Percentiles rank a stretch among this genome's conserved stretches.
phyloP scores from a whole-genome alignment of 2,329 filamentous ascomycete genomes.

The Thermomyces lanuginosus region DNA sequence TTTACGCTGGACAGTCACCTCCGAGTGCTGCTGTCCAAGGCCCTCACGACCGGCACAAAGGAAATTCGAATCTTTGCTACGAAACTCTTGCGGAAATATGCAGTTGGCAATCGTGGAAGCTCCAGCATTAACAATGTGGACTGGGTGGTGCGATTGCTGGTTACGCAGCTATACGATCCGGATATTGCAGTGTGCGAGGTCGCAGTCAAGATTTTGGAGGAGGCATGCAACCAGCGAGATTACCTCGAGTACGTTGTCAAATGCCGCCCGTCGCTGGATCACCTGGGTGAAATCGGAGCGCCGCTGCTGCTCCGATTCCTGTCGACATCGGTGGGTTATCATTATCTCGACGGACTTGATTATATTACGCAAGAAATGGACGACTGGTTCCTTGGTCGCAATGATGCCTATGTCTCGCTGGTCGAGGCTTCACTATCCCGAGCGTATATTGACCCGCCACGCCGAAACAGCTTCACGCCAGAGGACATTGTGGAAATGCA shows the following conservation, averaged over 20 bases:
- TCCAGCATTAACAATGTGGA: slow-evolving; percentile 51
- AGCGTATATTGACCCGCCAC: slow-evolving; percentile 47
- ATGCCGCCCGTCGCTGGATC: slow-evolving; percentile 83
- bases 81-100: slow-evolving; percentile 72
- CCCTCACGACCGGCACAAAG: slow-evolving; percentile 78
- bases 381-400: slow-evolving; percentile 94
- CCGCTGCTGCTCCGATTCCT: slow-evolving; percentile 82
- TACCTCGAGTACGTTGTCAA: slow-evolving; percentile 93
- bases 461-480: slow-evolving; percentile 34
- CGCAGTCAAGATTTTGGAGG: slow-evolving; percentile 91
- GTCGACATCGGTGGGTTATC: slow-evolving; percentile 91
- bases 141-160: slow-evolving; percentile 91
- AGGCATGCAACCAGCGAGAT: slow-evolving; percentile 82
- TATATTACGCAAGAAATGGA: slow-evolving; percentile 99
- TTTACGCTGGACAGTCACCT: slow-evolving; percentile 80
- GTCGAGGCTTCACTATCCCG: slow-evolving; percentile 91
- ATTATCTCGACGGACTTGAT: slow-evolving; percentile 89
- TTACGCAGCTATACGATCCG: slow-evolving; percentile 95
- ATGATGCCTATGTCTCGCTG: slow-evolving; percentile 85
- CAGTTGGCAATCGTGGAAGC: slow-evolving; percentile 37
- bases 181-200: slow-evolving; percentile 94
- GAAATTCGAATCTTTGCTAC: slow-evolving; percentile 82
- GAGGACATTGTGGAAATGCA: slow-evolving; percentile 44
- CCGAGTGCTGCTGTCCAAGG: slow-evolving; percentile 81
- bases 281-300: slow-evolving; percentile 90